A percentile compares a stretch with the other conserved stretches of the same genome.
Conservation (phyloP, 768 basidiomycete genomes). For the Collybia mongolica region DNA sequence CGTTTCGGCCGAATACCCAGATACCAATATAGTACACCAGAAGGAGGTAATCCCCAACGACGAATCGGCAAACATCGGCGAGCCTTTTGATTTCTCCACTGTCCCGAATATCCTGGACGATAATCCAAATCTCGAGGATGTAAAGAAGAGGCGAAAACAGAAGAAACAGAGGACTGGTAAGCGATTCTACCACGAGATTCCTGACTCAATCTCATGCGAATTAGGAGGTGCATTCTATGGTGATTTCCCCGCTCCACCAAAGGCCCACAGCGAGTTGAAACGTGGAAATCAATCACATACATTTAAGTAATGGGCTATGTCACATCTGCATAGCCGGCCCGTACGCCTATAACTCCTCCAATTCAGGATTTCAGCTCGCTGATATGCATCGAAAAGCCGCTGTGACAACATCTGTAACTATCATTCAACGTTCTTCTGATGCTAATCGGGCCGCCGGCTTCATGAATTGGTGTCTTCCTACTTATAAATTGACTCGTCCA, state of each 20-base stretch:
- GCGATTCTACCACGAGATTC: constrained; percentile 5
- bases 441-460: too few relatives aligned
- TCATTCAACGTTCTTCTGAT: too few relatives aligned
- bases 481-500: too few relatives aligned
- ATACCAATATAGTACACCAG: constrained; percentile 16
- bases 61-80: constrained; percentile 23
- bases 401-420: too few relatives aligned
- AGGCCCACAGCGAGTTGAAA: constrained; percentile 62
- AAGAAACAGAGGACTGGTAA: constrained; percentile 40
- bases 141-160: constrained; percentile 49
- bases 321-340: constrained; percentile 1
- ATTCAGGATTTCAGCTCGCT: too few relatives aligned
- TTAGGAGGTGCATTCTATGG: constrained; percentile 47
- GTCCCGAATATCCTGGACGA: constrained; percentile 75
- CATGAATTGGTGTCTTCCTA: too few relatives aligned
- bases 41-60: constrained; percentile 18
- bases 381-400: too few relatives aligned
- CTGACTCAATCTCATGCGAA: constrained; percentile 8
- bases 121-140: constrained; percentile 39
- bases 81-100: constrained; percentile 66
- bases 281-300: constrained; percentile 71
- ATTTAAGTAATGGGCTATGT: constrained; percentile 44
- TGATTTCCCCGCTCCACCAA: constrained; percentile 65
- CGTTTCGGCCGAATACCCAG: constrained; percentile 16
- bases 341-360: background rate